Percentiles rank a stretch among this genome's conserved stretches.
Evolutionary conservation across 2,329 filamentous ascomycete genomes (phyloP).

Genomic region (Dactylella cylindrospora): DNA sequence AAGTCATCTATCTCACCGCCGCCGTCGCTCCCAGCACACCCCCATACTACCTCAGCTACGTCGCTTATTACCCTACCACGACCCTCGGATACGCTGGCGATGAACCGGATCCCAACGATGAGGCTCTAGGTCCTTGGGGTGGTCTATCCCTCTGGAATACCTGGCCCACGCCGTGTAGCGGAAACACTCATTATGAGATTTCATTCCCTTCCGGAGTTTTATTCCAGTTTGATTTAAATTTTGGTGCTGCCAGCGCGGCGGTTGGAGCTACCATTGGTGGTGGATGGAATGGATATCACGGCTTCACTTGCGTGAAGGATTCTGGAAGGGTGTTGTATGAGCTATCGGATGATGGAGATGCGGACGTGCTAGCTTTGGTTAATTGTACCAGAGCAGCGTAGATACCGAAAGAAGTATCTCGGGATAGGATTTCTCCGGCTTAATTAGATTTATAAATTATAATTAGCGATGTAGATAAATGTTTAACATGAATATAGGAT

Average conservation of each 20-base stretch:
- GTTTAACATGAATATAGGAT: too few relatives aligned
- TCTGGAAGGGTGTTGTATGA: conserved; percentile 3
- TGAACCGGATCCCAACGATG: conserved; percentile 9
- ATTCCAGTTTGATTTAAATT: conserved; percentile 31
- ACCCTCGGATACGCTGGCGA: not conserved
- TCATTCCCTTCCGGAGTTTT: conserved; percentile 10
- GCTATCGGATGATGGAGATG: not conserved
- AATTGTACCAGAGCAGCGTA: conserved; percentile 13
- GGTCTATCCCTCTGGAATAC: conserved; percentile 9
- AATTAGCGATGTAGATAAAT: too few relatives aligned
- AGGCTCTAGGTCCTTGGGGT: conserved; percentile 18
- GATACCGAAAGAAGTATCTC: too few relatives aligned
- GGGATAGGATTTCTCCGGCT: too few relatives aligned
- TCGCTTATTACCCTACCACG: conserved; percentile 24
- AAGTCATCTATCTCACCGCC: conserved; percentile 34
- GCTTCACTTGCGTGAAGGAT: conserved; percentile 19
- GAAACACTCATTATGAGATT: conserved; percentile 34
- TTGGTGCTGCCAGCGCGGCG: not conserved
- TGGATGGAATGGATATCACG: conserved; percentile 35
- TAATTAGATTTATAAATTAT: too few relatives aligned
- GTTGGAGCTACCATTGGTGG: conserved; percentile 23
- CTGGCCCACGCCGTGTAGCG: conserved; percentile 27
- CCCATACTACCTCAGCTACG: conserved; percentile 14
- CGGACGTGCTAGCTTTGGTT: conserved; percentile 5
- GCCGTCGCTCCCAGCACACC: not conserved